phyloP scores from a whole-genome alignment of 2,329 filamentous ascomycete species.

The Aspergillus persii region DNA sequence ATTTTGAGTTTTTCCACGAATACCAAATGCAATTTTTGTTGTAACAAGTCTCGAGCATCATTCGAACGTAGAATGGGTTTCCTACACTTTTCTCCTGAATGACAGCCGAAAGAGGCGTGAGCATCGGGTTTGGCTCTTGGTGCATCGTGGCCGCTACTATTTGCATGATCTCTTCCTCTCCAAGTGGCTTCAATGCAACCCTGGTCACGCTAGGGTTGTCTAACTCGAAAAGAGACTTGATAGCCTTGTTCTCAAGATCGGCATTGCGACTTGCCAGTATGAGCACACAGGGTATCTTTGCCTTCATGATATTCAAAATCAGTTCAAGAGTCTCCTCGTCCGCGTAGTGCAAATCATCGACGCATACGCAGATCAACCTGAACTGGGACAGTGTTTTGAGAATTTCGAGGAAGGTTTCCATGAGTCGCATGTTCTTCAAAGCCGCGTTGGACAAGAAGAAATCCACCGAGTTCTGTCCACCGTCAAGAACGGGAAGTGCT shows the following conservation, averaged over 20 bases:
- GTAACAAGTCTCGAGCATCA: slow-evolving; percentile 85
- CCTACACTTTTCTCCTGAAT: slow-evolving; percentile 85
- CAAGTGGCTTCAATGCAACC: slow-evolving; percentile 70
- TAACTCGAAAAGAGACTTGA: slow-evolving; percentile 41
- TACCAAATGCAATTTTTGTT: slow-evolving; percentile 88
- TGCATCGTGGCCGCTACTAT: slow-evolving; percentile 83
- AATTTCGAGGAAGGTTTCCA: slow-evolving; percentile 86
- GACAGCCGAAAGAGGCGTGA: slow-evolving; percentile 75
- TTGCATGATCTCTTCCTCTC: slow-evolving; percentile 74
- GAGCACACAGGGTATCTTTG: slow-evolving; percentile 76
- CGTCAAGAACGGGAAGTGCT: slow-evolving; percentile 33
- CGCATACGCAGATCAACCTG: slow-evolving; percentile 82
- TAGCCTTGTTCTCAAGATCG: slow-evolving; percentile 54
- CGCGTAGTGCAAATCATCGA: slow-evolving; percentile 89
- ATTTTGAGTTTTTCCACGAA: slow-evolving; percentile 76
- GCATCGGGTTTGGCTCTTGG: slow-evolving; percentile 64
- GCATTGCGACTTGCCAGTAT: slow-evolving; percentile 74
- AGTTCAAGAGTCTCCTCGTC: slow-evolving; percentile 84
- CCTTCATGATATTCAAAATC: slow-evolving; percentile 74
- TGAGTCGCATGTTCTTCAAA: slow-evolving; percentile 64
- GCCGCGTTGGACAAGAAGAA: slow-evolving; percentile 41
- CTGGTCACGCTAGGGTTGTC: slow-evolving; percentile 62
- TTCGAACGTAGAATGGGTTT: slow-evolving; percentile 86
- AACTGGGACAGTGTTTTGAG: slow-evolving; percentile 76
- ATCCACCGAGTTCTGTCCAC: slow-evolving; percentile 36